Evolutionary conservation across 495 filamentous ascomycete species (phyloP), one percentile per base, ranked within the genome.

Genomic region (Choiromyces venosus): DNA sequence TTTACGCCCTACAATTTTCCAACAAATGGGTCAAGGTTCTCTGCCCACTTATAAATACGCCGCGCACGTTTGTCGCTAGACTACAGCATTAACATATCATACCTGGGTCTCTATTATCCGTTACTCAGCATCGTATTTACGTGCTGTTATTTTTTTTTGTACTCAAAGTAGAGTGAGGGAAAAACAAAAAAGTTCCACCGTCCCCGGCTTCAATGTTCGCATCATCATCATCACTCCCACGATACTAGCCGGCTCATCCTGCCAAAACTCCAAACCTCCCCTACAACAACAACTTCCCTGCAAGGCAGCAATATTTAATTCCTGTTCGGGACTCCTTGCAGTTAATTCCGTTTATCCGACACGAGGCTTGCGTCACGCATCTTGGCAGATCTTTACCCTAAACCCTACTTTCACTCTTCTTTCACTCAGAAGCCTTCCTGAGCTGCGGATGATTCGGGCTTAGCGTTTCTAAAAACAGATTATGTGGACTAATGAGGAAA

Each of bases 331-430:
- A 67, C 70, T 67, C 42, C 36, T 6, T 61, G 67, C 69, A 39
- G 66, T 37, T 76, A 68, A 56, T 77, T 76, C 74, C 74, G 40
- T 76, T 75, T 75, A 66, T 40, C 52, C 52, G 52, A 61, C 65
- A 69, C 42, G 56, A 66, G 42, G 75, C 75, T 77, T 77, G 72
- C 75, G 74, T 77, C 75, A 77, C 75, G 66, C 61, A 61, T 37
- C 73, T 37, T 65, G 35, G 40, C 37, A 67, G 66, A 67, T 70
- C 42, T 73, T 77, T 66, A 67, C 74, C 73, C 65, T 77, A 64
- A 74, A 67, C 16, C 21, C 29, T 37, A 71, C 66, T 38, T 40
- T 40, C 42, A 25, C 33, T 40, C 37, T 61, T 33, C 75, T 76
- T 68, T 66, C 42, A 38, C 52, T 61, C 37, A 21, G 38, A 33